Evolutionary conservation across 805 yeast species (phyloP), one percentile per base, ranked within the genome.

Genomic region (Isabelozyma pseudorhagii): DNA sequence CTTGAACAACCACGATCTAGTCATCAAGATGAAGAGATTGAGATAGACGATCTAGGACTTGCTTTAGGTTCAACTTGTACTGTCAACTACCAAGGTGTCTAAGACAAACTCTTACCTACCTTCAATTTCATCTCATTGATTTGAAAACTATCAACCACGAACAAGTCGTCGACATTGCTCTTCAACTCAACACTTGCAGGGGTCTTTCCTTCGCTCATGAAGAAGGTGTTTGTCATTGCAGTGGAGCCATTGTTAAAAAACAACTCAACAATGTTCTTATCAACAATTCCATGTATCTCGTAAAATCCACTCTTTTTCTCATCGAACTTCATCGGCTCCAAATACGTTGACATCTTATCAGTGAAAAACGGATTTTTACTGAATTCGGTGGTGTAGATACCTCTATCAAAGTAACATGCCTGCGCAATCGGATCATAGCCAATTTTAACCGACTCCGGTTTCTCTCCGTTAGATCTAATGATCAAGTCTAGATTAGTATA

Each of bases 181-280:
- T 13, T 31, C 36, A 31, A 31, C 36, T 31, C 36, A 31, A 31
- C n/a, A 31, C 36, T 31, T 10, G 36, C 36, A 1, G 36, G 36
- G 10, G n/a, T 31, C 28, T 43, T 47, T 10, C 46, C 49, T 44
- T 57, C 54, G 14, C 54, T 50, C 46, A 63, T 52, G 57, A 66
- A 67, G 56, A 66, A 67, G 4, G 61, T 53, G 52, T 64, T 60
- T 8, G 72, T 67, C 15, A 60, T 53, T 7, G 61, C 53, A 15
- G 49, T 44, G 6, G 61, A 53, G 21, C 70, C 70, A 44, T 66
- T 57, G 48, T 64, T 64, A 55, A 64, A 62, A 53, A 54, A 66
- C 17, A 66, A 39, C 50, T 66, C 72, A n/a, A 64, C 25, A 43
- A 66, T 55, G 46, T 63, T 63, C 45, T 57, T 55, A 53, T 67